Evolutionary conservation across 768 basidiomycete species (phyloP).

Genomic region (Cubamyces sp.): DNA sequence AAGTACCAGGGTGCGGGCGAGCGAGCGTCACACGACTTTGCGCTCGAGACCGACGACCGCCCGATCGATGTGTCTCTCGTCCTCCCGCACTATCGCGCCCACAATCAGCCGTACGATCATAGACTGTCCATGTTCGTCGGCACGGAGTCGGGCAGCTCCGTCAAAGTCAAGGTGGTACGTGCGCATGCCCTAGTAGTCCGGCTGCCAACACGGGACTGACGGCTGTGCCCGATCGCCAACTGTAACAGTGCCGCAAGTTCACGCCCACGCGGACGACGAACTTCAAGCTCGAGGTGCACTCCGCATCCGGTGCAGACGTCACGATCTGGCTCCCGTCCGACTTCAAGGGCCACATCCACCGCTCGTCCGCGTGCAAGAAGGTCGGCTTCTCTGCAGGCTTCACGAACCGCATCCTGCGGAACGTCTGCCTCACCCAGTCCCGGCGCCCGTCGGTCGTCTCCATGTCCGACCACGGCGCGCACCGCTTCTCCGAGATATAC

Average conservation of each 20-base stretch:
- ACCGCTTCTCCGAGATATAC: conserved; percentile 31
- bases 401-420: conserved; percentile 59
- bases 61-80: conserved; percentile 68
- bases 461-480: conserved; percentile 20
- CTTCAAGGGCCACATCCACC: conserved; percentile 69
- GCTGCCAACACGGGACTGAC: background rate
- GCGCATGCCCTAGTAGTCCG: too few relatives aligned
- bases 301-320: conserved; percentile 60
- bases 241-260: conserved; percentile 34
- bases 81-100: conserved; percentile 79
- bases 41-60: conserved; percentile 53
- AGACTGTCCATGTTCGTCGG: conserved; percentile 72
- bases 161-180: conserved; percentile 78
- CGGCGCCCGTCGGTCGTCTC: conserved; percentile 34
- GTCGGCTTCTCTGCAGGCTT: conserved; percentile 69
- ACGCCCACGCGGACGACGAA: conserved; percentile 36
- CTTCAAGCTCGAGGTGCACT: conserved; percentile 63
- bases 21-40: conserved; percentile 58
- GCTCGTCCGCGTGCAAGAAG: conserved; percentile 44
- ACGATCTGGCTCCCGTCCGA: conserved; percentile 82
- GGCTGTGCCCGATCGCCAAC: background rate
- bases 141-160: conserved; percentile 48
- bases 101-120: conserved; percentile 70
- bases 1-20: conserved; percentile 62
- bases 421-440: conserved; percentile 37